Percentiles rank a stretch among this genome's conserved stretches.
These are phyloP conservation scores for Anacardium occidentale DNA, from an alignment of 345 rosid species.

Conservation along the genomic window DNA sequence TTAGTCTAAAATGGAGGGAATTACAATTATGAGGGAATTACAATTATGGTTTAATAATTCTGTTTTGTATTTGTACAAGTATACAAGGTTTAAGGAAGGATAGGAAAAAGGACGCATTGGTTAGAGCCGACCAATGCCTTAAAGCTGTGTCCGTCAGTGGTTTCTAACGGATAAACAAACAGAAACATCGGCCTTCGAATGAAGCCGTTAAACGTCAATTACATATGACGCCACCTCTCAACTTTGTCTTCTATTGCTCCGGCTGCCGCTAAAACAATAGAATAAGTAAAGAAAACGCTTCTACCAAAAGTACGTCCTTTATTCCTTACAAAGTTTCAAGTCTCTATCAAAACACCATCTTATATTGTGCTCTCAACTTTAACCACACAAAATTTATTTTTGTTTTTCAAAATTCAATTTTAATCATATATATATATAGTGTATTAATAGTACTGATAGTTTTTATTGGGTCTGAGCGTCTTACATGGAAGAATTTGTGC, in stretches of 20 bases:
- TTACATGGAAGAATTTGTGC: neutral
- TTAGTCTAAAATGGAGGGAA: no score
- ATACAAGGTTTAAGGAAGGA: no score
- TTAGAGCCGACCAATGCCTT: constrained; percentile 1
- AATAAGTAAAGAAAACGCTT: neutral
- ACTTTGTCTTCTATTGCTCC: constrained; percentile 25
- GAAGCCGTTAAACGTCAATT: constrained; percentile 10
- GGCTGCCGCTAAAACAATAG: neutral
- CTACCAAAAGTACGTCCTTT: neutral
- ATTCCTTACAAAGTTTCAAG: neutral
- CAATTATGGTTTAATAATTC: no score
- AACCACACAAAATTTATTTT: no score
- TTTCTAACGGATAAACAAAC: constrained; percentile 10
- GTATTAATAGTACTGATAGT: neutral
- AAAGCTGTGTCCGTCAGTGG: neutral
- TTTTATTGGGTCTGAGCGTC: neutral
- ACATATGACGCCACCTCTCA: neutral
- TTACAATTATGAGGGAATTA: no score
- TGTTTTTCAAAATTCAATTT: neutral
- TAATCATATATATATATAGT: neutral
- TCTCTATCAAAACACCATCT: neutral
- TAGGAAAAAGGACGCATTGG: no score
- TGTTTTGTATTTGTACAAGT: no score
- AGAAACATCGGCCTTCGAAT: constrained; percentile 18
- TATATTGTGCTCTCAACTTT: constrained; percentile 6